Base-by-base conservation (phyloP, 2,329 filamentous ascomycete species). In the Penicillium digitatum region DNA sequence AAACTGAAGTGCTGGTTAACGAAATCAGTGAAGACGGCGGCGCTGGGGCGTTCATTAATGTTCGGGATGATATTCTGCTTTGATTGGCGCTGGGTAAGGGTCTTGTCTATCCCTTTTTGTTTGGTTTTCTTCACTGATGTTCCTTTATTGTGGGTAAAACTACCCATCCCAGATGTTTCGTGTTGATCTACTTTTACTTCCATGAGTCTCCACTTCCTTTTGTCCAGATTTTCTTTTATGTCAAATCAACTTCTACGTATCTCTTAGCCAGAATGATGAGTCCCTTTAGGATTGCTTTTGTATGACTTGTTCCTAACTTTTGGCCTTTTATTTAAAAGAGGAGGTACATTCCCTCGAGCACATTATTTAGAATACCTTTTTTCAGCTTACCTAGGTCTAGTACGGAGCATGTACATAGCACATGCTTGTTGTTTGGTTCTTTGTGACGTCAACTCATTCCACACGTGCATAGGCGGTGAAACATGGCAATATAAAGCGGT, bases 1-100 rank as follows among this genome's bases (percentile, higher is more conserved):
- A 96, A 74, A 95, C 91, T 0, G 88, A 86, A 60, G 89, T 90
- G 1, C 78, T 97, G 14, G 81, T 97, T n/a, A 87, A 91, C 56
- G 88, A 93, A 53, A 79, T 96, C 14, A 83, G 88, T 44, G 83
- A 88, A 66, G 87, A 89, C 38, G 91, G 92, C 54, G 88, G 90
- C 31, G 81, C 88, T 11, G 91, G 89, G 35, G 87, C 90, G 29
- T 92, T 97, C 71, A 82, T 96, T 64, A 93, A 88, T 72, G 80
- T 89, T 55, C 71, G 78, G 55, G 76, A 79, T 64, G 81, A 82
- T 61, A 72, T 73, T 69, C 63, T 75, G 57, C 64, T 68, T 66
- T 74, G 60, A 69, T 27, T 44, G 35, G 52, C 52, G 55, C 31
- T 46, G 34, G 52, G 20, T n/a, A 38, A 48, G 38, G 42, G n/a